A percentile compares a stretch with the other conserved stretches of the same genome.
phyloP scores from a whole-genome alignment of 192 early-diverging fungal genomes.

The Rhizoclosmatium sp. region DNA sequence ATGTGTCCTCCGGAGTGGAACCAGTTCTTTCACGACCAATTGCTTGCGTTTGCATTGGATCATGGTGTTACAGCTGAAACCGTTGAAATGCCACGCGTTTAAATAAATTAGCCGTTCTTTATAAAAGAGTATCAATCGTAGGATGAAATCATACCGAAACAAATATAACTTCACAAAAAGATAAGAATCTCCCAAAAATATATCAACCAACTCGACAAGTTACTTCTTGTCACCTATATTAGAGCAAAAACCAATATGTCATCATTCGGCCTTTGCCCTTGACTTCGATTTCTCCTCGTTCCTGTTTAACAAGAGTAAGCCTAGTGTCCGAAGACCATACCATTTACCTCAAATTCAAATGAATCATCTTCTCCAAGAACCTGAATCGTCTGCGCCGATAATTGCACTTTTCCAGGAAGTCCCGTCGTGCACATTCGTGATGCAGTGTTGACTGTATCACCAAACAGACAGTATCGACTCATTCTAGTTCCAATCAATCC shows the following conservation, averaged over 20 bases:
- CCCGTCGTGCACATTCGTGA: conserved; percentile 47
- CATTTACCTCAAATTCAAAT: conserved; percentile 43
- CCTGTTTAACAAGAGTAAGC: not conserved
- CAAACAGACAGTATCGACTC: conserved; percentile 54
- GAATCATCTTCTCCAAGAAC: conserved; percentile 23
- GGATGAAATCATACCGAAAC: too few species aligned
- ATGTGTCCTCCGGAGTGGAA: conserved; percentile 15
- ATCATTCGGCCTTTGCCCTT: conserved; percentile 51
- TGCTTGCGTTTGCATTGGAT: conserved; percentile 13
- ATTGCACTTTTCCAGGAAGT: conserved; percentile 38
- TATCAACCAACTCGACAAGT: conserved; percentile 48
- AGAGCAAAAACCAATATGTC: conserved; percentile 45
- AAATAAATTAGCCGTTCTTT: not conserved
- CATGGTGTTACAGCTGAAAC: conserved; percentile 17
- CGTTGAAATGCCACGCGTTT: conserved; percentile 27
- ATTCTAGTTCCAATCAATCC: conserved; percentile 54
- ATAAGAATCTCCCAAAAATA: not conserved
- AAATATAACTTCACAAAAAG: not conserved
- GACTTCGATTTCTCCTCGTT: conserved; percentile 48
- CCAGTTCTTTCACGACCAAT: conserved; percentile 24
- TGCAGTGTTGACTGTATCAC: conserved; percentile 50
- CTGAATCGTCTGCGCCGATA: conserved; percentile 33
- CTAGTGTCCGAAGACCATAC: conserved; percentile 44
- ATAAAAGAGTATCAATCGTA: too few species aligned
- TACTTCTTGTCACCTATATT: conserved; percentile 44